Evolutionary conservation across 208 protist genomes (phyloP).

Genomic region (Strigomonas culicis): DNA sequence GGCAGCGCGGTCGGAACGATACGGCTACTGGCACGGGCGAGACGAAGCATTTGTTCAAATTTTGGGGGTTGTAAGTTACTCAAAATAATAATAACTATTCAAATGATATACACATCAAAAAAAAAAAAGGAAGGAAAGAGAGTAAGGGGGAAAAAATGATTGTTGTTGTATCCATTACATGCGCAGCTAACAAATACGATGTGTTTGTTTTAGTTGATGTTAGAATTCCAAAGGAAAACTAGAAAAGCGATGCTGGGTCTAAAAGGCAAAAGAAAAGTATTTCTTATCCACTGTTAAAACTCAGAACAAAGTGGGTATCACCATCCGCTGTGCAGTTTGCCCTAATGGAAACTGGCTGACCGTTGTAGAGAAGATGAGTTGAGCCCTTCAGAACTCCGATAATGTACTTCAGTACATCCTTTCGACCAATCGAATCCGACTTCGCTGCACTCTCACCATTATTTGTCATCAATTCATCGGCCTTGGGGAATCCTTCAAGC

Average conservation of each 20-base stretch:
- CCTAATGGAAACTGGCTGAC: conserved; percentile 25
- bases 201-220: background rate
- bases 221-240: background rate
- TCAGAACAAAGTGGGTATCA: conserved; percentile 64
- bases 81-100: background rate
- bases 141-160: conserved; percentile 1
- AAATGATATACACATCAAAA: background rate
- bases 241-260: background rate
- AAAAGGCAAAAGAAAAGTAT: conserved; percentile 3
- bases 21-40: conserved; percentile 1
- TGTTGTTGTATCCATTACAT: background rate
- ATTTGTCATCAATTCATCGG: background rate
- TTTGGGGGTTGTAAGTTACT: conserved; percentile 12
- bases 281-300: conserved; percentile 34
- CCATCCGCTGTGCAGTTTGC: conserved; percentile 49
- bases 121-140: conserved; percentile 7
- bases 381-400: conserved; percentile 41
- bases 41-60: conserved; percentile 20
- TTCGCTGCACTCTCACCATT: background rate
- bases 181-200: background rate
- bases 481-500: conserved; percentile 7
- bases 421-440: background rate
- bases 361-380: conserved; percentile 34
- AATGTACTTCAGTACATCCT: conserved; percentile 39
- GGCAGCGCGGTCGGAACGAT: conserved; percentile 6